A percentile compares a stretch with the other conserved stretches of the same genome.
These are phyloP conservation scores for Penicillium crystallinum DNA, from an alignment of 495 filamentous ascomycete genomes.

Conservation along the genomic window DNA sequence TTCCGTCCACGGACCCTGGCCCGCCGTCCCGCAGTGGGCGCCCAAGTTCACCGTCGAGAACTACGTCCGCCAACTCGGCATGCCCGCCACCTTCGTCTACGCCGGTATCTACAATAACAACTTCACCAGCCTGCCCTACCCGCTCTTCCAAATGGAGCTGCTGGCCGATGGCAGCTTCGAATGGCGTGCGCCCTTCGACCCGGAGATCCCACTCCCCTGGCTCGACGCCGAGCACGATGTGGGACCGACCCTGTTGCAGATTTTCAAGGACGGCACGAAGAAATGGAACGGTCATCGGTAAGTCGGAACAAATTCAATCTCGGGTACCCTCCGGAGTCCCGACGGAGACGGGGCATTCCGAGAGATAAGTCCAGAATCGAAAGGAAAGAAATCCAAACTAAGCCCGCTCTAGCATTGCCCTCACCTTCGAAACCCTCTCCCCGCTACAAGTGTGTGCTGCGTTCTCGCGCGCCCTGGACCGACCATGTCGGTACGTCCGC, in stretches of 20 bases:
- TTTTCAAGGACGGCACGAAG: conserved; percentile 85
- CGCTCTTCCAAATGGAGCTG: conserved; percentile 89
- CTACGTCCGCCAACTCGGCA: conserved; percentile 74
- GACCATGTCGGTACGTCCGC: conserved; percentile 70
- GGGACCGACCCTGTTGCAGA: conserved; percentile 87
- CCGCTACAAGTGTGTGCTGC: conserved; percentile 74
- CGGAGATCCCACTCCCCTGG: conserved; percentile 86
- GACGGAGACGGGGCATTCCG: no score
- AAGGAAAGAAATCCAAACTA: background rate
- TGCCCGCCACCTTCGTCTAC: conserved; percentile 90
- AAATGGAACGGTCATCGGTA: conserved; percentile 82
- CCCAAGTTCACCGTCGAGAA: conserved; percentile 88
- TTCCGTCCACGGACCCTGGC: conserved; percentile 70
- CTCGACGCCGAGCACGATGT: conserved; percentile 96
- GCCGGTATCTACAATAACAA: conserved; percentile 99
- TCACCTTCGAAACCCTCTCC: conserved; percentile 87
- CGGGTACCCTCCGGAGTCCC: background rate
- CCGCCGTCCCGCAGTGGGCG: conserved; percentile 81
- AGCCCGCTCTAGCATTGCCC: conserved; percentile 59
- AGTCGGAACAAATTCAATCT: conserved; percentile 15
- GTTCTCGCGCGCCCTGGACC: conserved; percentile 71
- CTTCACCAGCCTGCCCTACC: conserved; percentile 89
- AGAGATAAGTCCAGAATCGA: no score
- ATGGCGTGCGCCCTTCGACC: conserved; percentile 93
- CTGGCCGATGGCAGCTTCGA: conserved; percentile 77